Percentiles rank a stretch among this genome's conserved stretches.
Evolutionary conservation across 2,329 filamentous ascomycete genomes (phyloP).

Genomic region (Monosporascus sp.): DNA sequence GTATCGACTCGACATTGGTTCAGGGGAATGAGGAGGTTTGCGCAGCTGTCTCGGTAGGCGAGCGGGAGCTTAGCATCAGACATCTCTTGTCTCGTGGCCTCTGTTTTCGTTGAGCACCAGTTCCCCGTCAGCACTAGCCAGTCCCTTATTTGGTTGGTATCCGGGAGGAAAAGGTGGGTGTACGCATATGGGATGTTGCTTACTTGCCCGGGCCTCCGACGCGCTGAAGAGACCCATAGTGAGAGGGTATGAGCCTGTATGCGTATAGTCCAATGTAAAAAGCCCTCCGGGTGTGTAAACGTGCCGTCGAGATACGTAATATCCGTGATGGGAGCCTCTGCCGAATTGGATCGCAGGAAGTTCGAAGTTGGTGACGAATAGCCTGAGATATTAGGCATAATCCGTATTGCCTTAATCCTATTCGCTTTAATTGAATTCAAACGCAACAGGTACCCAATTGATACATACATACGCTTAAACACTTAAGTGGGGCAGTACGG

Average conservation of each 20-base stretch:
- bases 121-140: neutral
- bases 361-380: too few relatives aligned
- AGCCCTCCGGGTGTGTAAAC: neutral
- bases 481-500: too few relatives aligned
- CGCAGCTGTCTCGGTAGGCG: conserved; percentile 92
- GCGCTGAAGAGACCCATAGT: conserved; percentile 22
- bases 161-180: neutral
- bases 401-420: too few relatives aligned
- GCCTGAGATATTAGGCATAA: too few relatives aligned
- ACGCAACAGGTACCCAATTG: too few relatives aligned
- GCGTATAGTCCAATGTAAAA: neutral
- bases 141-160: neutral
- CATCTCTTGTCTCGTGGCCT: conserved; percentile 88
- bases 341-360: too few relatives aligned
- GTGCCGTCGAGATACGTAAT: too few relatives aligned
- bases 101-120: conserved; percentile 33
- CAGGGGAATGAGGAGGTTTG: conserved; percentile 87
- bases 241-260: conserved; percentile 1
- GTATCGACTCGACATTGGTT: conserved; percentile 91
- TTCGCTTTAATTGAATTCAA: too few relatives aligned
- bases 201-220: conserved; percentile 24
- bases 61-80: conserved; percentile 82
- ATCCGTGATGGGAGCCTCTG: too few relatives aligned
- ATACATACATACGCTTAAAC: too few relatives aligned
- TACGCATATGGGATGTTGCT: conserved; percentile 1